phyloP scores from a whole-genome alignment of 768 basidiomycete species.

The Mycena rosella region DNA sequence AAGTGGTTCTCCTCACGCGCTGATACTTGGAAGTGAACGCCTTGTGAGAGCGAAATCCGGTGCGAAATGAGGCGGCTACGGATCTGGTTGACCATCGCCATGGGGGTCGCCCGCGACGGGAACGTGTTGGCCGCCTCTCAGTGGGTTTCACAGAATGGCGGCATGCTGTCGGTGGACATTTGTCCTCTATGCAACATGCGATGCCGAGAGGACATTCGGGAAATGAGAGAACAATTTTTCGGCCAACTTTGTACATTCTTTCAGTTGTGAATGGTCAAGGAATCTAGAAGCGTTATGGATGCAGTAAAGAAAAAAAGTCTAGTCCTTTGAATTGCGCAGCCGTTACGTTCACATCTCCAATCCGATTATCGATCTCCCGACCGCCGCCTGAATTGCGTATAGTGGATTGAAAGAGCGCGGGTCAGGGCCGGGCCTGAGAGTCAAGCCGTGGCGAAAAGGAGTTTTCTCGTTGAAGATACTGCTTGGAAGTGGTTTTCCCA shows the following conservation, averaged over 20 bases:
- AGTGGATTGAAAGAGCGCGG: conserved; percentile 44
- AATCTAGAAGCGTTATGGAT: no score
- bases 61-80: background rate
- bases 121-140: background rate
- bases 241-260: background rate
- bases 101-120: background rate
- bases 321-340: no score
- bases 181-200: background rate
- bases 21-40: background rate
- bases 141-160: no score
- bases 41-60: background rate
- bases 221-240: background rate
- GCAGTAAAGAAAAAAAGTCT: no score
- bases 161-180: background rate
- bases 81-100: background rate
- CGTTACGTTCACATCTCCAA: conserved; percentile 41
- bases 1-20: background rate
- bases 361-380: conserved; percentile 40
- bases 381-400: conserved; percentile 38
- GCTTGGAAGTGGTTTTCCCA: conserved; percentile 49
- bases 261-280: background rate
- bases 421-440: conserved; percentile 50
- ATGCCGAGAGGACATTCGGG: background rate
- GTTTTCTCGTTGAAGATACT: conserved; percentile 46
- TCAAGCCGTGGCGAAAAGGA: conserved; percentile 47